Evolutionary conservation across 306 rosid species (phyloP).

Genomic region (Prosopis cineraria): DNA sequence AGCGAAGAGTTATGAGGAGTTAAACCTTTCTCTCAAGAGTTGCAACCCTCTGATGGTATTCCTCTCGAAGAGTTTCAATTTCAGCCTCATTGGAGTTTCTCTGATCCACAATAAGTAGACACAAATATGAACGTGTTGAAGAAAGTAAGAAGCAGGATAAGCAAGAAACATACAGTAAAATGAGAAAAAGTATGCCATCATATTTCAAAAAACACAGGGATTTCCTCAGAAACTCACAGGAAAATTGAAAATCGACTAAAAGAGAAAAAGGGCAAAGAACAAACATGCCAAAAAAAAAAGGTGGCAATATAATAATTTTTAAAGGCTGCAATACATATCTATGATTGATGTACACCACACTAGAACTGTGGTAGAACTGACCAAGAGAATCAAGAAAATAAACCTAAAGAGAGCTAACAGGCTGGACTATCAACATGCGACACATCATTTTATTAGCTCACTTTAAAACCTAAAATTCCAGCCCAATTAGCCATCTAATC

Average conservation of each 20-base stretch:
- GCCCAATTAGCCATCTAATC: background rate
- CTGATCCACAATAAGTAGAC: slow-evolving; percentile 49
- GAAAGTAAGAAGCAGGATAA: background rate
- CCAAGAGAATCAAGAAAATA: slow-evolving; percentile 4
- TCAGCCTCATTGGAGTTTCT: slow-evolving; percentile 76
- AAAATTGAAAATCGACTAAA: background rate
- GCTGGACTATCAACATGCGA: background rate
- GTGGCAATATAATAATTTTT: background rate
- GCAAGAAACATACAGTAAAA: background rate
- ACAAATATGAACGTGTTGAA: slow-evolving; percentile 17
- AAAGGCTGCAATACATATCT: background rate
- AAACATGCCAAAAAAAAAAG: slow-evolving; percentile 2
- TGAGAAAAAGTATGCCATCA: background rate
- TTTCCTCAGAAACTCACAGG: background rate
- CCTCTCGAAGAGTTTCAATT: slow-evolving; percentile 76
- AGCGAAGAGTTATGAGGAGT: background rate
- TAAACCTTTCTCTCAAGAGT: slow-evolving; percentile 73
- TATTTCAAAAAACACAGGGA: background rate
- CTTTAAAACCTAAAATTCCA: slow-evolving; percentile 12
- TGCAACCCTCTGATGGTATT: slow-evolving; percentile 78
- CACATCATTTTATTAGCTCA: background rate
- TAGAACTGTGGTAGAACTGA: background rate
- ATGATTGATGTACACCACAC: background rate
- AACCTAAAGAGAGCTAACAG: slow-evolving; percentile 14
- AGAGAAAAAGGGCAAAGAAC: background rate